Evolutionary conservation across 2,329 filamentous ascomycete genomes (phyloP).

Genomic region (Cordyceps tenuipes): DNA sequence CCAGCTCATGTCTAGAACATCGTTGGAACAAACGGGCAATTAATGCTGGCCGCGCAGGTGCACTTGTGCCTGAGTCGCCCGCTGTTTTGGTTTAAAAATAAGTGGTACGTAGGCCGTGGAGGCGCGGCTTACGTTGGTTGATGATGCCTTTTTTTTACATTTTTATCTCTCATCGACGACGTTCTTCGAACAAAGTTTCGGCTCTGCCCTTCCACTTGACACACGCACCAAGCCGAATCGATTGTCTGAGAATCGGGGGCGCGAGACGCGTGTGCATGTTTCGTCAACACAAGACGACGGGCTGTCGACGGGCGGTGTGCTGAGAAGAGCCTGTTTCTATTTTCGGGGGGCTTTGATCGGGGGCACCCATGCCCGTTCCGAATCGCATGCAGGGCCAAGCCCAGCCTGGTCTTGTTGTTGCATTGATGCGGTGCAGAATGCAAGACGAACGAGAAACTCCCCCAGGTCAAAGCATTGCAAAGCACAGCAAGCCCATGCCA

Average conservation of each 20-base stretch:
- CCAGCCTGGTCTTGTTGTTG: not conserved
- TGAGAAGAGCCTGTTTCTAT: not conserved
- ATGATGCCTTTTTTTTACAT: too few relatives aligned
- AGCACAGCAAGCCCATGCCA: too few relatives aligned
- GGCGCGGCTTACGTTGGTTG: too few relatives aligned
- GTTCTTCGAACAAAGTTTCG: not conserved
- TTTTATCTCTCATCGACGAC: not conserved
- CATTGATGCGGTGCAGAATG: not conserved
- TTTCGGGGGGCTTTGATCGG: not conserved
- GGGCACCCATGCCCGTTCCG: not conserved
- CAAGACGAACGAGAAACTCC: not conserved
- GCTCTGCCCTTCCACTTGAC: too few relatives aligned
- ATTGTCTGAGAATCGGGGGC: not conserved
- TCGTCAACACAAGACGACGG: too few relatives aligned
- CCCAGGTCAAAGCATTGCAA: not conserved
- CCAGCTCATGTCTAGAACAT: too few relatives aligned
- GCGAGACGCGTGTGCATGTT: not conserved
- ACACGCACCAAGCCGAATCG: not conserved
- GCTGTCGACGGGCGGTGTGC: not conserved
- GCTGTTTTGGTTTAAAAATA: too few relatives aligned
- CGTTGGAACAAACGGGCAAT: too few relatives aligned
- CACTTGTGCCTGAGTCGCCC: too few relatives aligned
- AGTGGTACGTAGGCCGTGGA: too few relatives aligned
- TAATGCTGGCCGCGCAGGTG: too few relatives aligned
- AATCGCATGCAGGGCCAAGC: too few relatives aligned